Conservation (phyloP, 2,329 filamentous ascomycete genomes). For the Pyricularia sp. region DNA sequence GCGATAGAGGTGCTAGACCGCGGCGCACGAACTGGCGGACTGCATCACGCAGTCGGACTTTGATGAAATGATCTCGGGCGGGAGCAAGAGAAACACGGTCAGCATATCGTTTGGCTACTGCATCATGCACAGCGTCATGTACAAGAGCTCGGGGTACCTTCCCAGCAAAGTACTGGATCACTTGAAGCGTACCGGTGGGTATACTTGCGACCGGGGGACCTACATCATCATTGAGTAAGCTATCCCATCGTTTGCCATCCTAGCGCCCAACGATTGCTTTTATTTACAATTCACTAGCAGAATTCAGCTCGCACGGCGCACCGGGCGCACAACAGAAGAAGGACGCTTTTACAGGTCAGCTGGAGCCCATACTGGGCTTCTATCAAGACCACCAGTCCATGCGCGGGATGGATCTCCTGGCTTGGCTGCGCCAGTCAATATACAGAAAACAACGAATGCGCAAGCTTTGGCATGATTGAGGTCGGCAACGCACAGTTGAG, state of each 20-base stretch:
- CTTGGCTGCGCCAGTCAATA: slow-evolving; percentile 42
- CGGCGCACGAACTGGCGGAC: slow-evolving; percentile 34
- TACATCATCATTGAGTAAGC: slow-evolving; percentile 40
- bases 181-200: slow-evolving; percentile 34
- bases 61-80: slow-evolving; percentile 34
- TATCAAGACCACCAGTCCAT: slow-evolving; percentile 46
- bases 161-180: slow-evolving; percentile 35
- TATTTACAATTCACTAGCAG: background rate
- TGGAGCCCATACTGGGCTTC: slow-evolving; percentile 33
- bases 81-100: slow-evolving; percentile 44
- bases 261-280: background rate
- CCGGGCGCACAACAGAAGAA: slow-evolving; percentile 36
- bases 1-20: slow-evolving; percentile 32
- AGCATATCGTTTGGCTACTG: slow-evolving; percentile 47
- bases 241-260: background rate
- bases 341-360: slow-evolving; percentile 37
- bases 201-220: slow-evolving; percentile 36
- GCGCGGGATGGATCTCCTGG: slow-evolving; percentile 44
- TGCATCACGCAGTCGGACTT: slow-evolving; percentile 42
- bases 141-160: slow-evolving; percentile 37
- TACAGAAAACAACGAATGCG: slow-evolving; percentile 36
- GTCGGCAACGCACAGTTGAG: slow-evolving; percentile 48
- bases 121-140: slow-evolving; percentile 40
- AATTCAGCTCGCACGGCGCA: slow-evolving; percentile 31
- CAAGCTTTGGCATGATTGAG: slow-evolving; percentile 49